Evolutionary conservation across 2,329 filamentous ascomycete genomes (phyloP), one percentile per base, ranked within the genome.

Genomic region (Hyphodiscus sp.): DNA sequence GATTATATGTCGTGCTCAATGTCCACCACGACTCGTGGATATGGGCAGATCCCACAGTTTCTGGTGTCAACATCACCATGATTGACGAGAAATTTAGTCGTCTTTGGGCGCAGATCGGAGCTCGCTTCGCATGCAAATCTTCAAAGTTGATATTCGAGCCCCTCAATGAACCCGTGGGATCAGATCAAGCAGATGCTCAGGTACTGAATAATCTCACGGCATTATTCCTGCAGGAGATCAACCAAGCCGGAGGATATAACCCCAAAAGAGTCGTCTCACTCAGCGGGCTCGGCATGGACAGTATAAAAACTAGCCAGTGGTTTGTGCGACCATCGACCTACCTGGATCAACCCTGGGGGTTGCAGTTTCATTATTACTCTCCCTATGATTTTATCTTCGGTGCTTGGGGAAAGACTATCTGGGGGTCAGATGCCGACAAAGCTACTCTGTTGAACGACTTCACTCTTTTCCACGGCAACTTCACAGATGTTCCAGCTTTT

Each of bases 351-450:
- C 80, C 80, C 0, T 83, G 78, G 73, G 79, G 76, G 0, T 72
- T 83, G 29, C 80, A 83, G 62, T 82, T 80, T 62, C 81, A 84
- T 61, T 83, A 82, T 66, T 84, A 83, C 67, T 75, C 72, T 9
- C 79, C 78, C 11, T 81, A 77, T 67, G 74, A 75, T 56, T 74
- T 75, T 48, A 68, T 73, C 16, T 75, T 76, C 59, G 55, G 67
- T 47, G 68, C 75, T 13, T 83, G 79, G 80, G 81, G 81, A 20
- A 80, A 80, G 63, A 82, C 80, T 0, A 78, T 76, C 48, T 82
- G 79, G 79, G 79, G 81, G 20, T 78, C 76, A 1, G 75, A 75
- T 19, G 70, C 70, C 0, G 80, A 83, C 62, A 78, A 80, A 61
- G 68, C 72, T 2, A 47, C 71, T 2, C 65, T 83, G 7, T 70